Conservation (phyloP, 352 stramenopile genomes). For the Aphanomyces astaci region DNA sequence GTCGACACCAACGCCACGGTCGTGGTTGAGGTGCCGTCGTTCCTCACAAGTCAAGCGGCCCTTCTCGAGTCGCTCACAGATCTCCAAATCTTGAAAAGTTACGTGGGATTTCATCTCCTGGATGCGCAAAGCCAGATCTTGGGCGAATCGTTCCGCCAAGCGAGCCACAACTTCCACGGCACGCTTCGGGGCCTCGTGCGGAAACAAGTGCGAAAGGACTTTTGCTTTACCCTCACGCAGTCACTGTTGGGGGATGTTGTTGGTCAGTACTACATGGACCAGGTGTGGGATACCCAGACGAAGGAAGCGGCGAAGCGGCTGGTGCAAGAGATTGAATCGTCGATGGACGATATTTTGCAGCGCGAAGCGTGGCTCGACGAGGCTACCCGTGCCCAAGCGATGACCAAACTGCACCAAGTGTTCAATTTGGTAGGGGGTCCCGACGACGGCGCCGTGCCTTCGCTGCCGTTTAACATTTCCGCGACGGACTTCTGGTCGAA, state of each 20-base stretch:
- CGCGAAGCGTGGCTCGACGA: conserved; percentile 67
- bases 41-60: not conserved
- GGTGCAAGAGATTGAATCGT: conserved; percentile 49
- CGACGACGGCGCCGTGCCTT: conserved; percentile 33
- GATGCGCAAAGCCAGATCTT: not conserved
- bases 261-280: conserved; percentile 56
- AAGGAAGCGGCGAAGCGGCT: conserved; percentile 44
- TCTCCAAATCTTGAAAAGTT: conserved; percentile 11
- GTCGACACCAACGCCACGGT: not conserved
- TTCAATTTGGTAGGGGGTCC: conserved; percentile 63
- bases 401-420: conserved; percentile 70
- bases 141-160: not conserved
- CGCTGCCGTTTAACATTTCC: conserved; percentile 46
- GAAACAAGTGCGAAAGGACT: not conserved
- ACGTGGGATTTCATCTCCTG: conserved; percentile 6
- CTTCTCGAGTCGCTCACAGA: not conserved
- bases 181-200: not conserved
- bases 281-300: conserved; percentile 42
- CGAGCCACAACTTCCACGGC: not conserved
- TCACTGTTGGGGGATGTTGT: conserved; percentile 48
- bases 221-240: conserved; percentile 42
- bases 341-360: conserved; percentile 48
- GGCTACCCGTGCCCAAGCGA: conserved; percentile 38
- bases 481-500: conserved; percentile 48
- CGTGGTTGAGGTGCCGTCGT: not conserved